Evolutionary conservation across 345 rosid genomes (phyloP), one percentile per base, ranked within the genome.

Genomic region (Bruguiera gymnorhiza): DNA sequence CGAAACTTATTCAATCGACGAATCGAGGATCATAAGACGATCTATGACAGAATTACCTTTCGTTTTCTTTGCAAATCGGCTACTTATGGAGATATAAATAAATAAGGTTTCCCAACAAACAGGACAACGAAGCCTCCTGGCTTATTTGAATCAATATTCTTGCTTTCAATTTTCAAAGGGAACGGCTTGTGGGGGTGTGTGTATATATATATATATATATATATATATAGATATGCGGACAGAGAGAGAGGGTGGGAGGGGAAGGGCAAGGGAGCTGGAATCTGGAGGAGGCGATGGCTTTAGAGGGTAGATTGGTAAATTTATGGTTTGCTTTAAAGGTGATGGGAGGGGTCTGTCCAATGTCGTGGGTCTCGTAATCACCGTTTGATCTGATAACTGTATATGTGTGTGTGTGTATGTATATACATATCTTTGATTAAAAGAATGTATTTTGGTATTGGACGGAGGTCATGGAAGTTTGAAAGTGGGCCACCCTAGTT

Each of bases 291-390:
- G 18, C 18, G 50, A 18, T 3, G 37, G 26, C 26, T 31, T 26
- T 8, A 1, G 29, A 10, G 71, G 71, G 31, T 26, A 39, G 11
- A 8, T 37, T 39, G 58, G 71, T 68, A 57, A 57, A 56, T 68
- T 8, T n/a, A 19, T 11, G 20, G 0, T 16, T 15, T 8, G 0
- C 9, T 1, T 59, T 4, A 16, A 3, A 4, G 8, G 34, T 30
- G n/a, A 27, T 31, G 8, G n/a, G 63, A 26, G 31, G 19, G 19
- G 34, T 2, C 16, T 29, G 39, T 30, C 31, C n/a, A 31, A 60
- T 29, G 19, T 32, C 63, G 6, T 31, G n/a, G 63, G 6, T 60
- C 18, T 23, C 21, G 34, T 1, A 18, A 16, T 29, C 63, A 19
- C 34, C 63, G 29, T 10, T 57, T 13, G 30, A 23, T 57, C 60